Evolutionary conservation across 2,329 filamentous ascomycete genomes (phyloP), one percentile per base, ranked within the genome.

Genomic region (Coleophoma cylindrospora): DNA sequence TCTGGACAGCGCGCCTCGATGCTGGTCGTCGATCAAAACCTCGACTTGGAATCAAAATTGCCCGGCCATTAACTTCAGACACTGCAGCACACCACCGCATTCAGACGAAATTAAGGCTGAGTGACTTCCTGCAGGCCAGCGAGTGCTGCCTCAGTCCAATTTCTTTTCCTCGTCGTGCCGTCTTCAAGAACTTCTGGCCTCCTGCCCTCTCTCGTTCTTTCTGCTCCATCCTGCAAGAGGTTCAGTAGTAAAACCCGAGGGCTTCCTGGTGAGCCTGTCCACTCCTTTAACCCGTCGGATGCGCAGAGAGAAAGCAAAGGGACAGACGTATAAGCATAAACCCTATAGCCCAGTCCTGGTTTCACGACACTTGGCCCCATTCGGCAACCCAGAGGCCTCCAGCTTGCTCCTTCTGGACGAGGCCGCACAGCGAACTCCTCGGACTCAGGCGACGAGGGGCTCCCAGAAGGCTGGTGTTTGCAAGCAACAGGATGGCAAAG

Each of bases 51-150:
- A 64, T 65, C 59, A 63, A 68, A 70, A 70, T 70, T 68, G 61
- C 66, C 68, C 64, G 73, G 68, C 70, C 70, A 74, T 76, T 66
- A 74, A 74, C 69, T 70, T 77, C 76, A 79, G 77, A 80, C 75
- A 61, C 47, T 49, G 48, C 22, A 44, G 19, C 21, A 44, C 47
- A 45, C 47, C 47, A 40, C 36, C 38, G 45, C 45, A 41, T 8
- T 47, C 34, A 46, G 41, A 32, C 15, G 27, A 32, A n/a, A 44
- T 44, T 44, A 57, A 52, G 53, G 54, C 50, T 54, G 50, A 49
- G 33, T 33, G 40, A 43, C 22, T 13, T 4, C 6, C 33, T 36
- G 22, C 45, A 53, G 50, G 54, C 56, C 56, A 56, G 55, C 59
- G 48, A 53, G 55, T 54, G 49, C 40, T 53, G 43, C 48, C 49